Base-by-base conservation (phyloP, 2,329 filamentous ascomycete genomes). In the Exophiala sideris region DNA sequence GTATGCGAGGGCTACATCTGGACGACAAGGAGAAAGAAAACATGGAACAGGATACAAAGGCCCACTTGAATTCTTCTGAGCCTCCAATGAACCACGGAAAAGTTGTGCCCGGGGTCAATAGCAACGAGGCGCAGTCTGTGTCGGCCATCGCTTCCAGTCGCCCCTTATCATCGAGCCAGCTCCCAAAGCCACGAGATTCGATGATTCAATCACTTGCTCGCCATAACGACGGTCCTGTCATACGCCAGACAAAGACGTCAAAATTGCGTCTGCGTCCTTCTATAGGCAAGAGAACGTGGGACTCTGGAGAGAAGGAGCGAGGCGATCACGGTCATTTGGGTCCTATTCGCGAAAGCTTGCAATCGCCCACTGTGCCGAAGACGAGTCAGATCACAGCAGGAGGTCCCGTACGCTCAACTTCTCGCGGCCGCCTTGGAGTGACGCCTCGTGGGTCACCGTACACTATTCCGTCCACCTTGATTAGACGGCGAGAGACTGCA, bases 391-490 rank as follows among this genome's bases (percentile, higher is more conserved):
- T 18, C 6, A 36, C 45, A 38, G 42, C 38, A 29, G 48, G 29
- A 8, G 56, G 48, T n/a, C 56, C 56, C 12, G 33, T 56, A 36
- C 58, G 56, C 18, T 48, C 56, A 2, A 35, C 40, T 18, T 61
- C 59, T 12, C 53, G 42, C 36, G 50, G 49, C 36, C 57, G 57
- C 10, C 45, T 54, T 29, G 56, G 42, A 12, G 58, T 61, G 16
- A 58, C 61, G 18, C 52, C 38, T 34, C 45, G 54, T 46, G 59
- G 61, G 7, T 61, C 59, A 21, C 61, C 61, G 11, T 61, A 58
- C 48, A 55, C 50, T 7, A 50, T 56, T 29, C 46, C 57, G 18
- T 38, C 50, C 14, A 47, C 48, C 10, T 36, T 42, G 10, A 41
- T 21, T 10, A 39, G 42, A 12, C 35, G 9, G 10, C 18, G 14